Conservation (phyloP, 768 basidiomycete species). For the Cystoderma amianthinum region DNA sequence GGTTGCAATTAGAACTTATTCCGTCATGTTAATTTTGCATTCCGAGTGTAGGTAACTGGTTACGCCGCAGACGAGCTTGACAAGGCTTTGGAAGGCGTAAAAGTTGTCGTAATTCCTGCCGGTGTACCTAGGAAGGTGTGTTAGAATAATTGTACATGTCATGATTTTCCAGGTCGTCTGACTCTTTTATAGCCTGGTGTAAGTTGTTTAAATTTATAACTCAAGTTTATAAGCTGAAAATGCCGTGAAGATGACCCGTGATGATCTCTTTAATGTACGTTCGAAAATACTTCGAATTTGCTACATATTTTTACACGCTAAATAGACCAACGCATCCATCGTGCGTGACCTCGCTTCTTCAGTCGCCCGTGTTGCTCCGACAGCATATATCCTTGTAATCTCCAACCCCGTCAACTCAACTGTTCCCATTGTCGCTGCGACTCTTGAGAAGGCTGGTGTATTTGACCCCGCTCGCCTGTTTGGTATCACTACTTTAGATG, state of each 20-base stretch:
- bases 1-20: conserved; percentile 9
- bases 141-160: conserved; percentile 10
- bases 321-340: conserved; percentile 92
- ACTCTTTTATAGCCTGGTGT: conserved; percentile 63
- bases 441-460: conserved; percentile 86
- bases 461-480: conserved; percentile 88
- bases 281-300: no score
- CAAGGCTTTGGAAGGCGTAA: conserved; percentile 79
- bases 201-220: conserved; percentile 38
- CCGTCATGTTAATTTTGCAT: conserved; percentile 2
- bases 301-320: no score
- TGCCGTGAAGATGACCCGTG: conserved; percentile 78
- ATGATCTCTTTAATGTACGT: conserved; percentile 90
- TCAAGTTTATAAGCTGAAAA: conserved; percentile 23
- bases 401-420: conserved; percentile 99
- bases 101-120: conserved; percentile 96
- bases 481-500: conserved; percentile 97
- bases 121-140: conserved; percentile 96
- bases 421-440: conserved; percentile 92
- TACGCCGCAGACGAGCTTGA: conserved; percentile 85
- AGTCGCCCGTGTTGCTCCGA: conserved; percentile 78
- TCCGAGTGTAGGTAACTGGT: conserved; percentile 54
- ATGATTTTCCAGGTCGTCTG: not conserved
- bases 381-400: conserved; percentile 93
- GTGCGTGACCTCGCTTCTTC: conserved; percentile 93